Conservation (phyloP, 176 grass and related monocot species). For the Puccinellia tenuiflora region DNA sequence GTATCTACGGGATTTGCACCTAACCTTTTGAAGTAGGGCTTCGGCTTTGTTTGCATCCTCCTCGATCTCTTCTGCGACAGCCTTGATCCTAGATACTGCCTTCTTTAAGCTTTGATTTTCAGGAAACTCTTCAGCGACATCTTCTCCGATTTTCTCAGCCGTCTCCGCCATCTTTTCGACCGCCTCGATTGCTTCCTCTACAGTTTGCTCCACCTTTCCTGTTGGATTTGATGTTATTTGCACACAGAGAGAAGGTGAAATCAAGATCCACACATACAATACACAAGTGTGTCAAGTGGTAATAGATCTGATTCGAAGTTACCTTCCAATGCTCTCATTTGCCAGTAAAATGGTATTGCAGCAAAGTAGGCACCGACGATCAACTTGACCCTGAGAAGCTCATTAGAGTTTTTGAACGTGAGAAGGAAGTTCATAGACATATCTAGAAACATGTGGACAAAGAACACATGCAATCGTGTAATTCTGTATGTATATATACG, state of each 20-base stretch:
- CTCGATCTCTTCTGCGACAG: constrained; percentile 24
- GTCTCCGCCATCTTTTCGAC: constrained; percentile 46
- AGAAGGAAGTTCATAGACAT: not conserved
- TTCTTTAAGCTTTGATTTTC: constrained; percentile 34
- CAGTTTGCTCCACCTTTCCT: constrained; percentile 48
- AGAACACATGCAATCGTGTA: not conserved
- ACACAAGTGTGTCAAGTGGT: not conserved
- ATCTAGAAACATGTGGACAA: not conserved
- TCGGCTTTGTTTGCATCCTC: constrained; percentile 49
- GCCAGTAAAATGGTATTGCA: constrained; percentile 47
- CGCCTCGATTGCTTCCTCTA: constrained; percentile 30
- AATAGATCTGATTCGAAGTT: not conserved
- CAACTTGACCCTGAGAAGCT: constrained; percentile 35
- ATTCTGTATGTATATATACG: constrained; percentile 20
- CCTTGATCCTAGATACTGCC: constrained; percentile 42
- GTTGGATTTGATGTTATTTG: not conserved
- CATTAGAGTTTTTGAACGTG: not conserved
- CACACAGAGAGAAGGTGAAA: not conserved
- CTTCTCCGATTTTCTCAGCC: constrained; percentile 42
- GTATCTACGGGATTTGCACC: not conserved
- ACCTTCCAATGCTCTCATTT: constrained; percentile 43
- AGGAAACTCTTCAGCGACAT: constrained; percentile 39
- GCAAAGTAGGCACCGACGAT: constrained; percentile 28
- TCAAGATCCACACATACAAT: not conserved
- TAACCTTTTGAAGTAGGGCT: constrained; percentile 44